These are phyloP conservation scores for Eucalyptus globulus DNA, from an alignment of 345 rosid species.

Conservation along the genomic window DNA sequence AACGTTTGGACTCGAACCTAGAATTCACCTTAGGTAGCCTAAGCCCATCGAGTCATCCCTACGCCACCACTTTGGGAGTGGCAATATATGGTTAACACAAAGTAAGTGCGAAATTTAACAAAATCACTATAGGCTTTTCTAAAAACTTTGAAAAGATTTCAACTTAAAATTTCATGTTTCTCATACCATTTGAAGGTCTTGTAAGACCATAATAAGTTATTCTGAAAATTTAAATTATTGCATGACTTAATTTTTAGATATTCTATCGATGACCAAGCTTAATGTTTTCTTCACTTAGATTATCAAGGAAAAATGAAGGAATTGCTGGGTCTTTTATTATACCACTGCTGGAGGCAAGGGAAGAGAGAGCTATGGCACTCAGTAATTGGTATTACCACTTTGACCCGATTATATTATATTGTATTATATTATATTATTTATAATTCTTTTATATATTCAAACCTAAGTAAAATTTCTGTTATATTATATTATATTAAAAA, in stretches of 20 bases:
- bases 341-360: neutral
- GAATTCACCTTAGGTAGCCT: neutral
- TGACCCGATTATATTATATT: too few species aligned
- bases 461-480: too few species aligned
- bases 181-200: neutral
- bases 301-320: neutral
- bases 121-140: neutral
- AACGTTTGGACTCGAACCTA: neutral
- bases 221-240: neutral
- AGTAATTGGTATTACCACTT: too few species aligned
- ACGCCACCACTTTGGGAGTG: neutral
- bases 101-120: neutral
- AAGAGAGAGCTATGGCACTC: neutral
- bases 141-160: neutral
- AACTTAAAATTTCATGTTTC: neutral
- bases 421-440: too few species aligned
- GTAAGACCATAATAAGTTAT: fast-evolving
- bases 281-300: neutral
- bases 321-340: neutral
- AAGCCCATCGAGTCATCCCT: neutral
- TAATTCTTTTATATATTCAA: too few species aligned
- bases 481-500: too few species aligned
- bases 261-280: neutral
- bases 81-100: neutral
- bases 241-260: neutral